Evolutionary conservation across 306 rosid genomes (phyloP), one percentile per base, ranked within the genome.

Genomic region (Pyrus bretschneideri): DNA sequence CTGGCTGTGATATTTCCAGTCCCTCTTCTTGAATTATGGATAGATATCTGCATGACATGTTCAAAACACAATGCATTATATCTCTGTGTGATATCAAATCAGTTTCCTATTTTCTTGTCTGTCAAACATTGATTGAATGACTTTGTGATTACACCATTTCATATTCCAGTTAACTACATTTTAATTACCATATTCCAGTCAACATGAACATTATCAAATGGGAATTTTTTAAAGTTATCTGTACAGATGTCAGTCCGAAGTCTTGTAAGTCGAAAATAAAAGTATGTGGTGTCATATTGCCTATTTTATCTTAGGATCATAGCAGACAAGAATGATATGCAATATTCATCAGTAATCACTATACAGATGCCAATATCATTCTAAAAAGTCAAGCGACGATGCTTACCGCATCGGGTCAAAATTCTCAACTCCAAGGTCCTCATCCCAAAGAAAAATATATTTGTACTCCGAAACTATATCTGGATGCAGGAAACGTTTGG

Each of bases 1-100:
- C 98, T 44, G 98, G 98, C 89, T 94, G 98, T 72, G 98, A 94
- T 88, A 94, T 92, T 87, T 92, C 95, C 23, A 94, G 93, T 74
- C 90, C 96, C 85, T 92, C 98, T 70, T 87, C 93, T 82, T 82
- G 75, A 69, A 94, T 80, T 81, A 92, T 84, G n/a, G 92, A 84
- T 83, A 94, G 60, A 84, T 94, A 94, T 83, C 98, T 94, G 72
- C 67, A 67, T 80, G 35, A 83, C 52, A 83, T 78, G 67, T 75
- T 68, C 75, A 69, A 46, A n/a, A 25, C 33, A 38, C 18, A 31
- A 66, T 71, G 5, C 66, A 31, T 21, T 65, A 65, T 3, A 7
- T 64, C 23, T 18, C 6, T 31, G 1, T 30, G 8, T 46, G 21
- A 18, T 29, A 51, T 9, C 76, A 40, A 35, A 38, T 38, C 30